These are phyloP conservation scores for Ampelomyces quisqualis DNA, from an alignment of 2,329 filamentous ascomycete genomes.

Conservation along the genomic window DNA sequence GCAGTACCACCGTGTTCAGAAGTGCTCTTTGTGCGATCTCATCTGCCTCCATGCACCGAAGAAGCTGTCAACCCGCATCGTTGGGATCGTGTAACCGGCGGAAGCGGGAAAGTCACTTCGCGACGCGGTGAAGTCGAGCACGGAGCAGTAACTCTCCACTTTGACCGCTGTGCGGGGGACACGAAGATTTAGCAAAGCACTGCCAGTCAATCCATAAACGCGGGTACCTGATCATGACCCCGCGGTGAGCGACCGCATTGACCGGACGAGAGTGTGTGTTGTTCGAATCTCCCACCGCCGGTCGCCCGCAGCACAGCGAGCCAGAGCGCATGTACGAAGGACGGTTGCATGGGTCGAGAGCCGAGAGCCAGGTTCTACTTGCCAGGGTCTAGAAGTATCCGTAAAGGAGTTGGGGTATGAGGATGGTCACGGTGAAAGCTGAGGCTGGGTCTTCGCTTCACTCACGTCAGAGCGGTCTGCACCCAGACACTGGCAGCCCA, in stretches of 20 bases:
- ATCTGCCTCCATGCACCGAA: too few species aligned
- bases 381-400: constrained; percentile 17
- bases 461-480: constrained; percentile 28
- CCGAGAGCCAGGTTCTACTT: constrained; percentile 10
- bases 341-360: constrained; percentile 9
- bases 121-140: neutral
- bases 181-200: neutral
- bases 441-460: constrained; percentile 23
- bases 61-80: too few species aligned
- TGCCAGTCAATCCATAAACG: neutral
- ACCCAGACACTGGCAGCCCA: constrained; percentile 34
- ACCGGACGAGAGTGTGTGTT: constrained; percentile 25
- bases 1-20: too few species aligned
- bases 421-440: constrained; percentile 18
- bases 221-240: constrained; percentile 1
- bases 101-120: too few species aligned
- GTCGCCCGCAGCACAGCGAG: constrained; percentile 23
- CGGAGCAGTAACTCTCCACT: neutral
- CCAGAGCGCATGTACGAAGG: constrained; percentile 11
- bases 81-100: too few species aligned
- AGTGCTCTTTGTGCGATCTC: too few species aligned
- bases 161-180: neutral
- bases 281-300: constrained; percentile 36
- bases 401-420: constrained; percentile 7
- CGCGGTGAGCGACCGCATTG: constrained; percentile 12